A percentile compares a stretch with the other conserved stretches of the same genome.
These are phyloP conservation scores for Lonicera japonica DNA, from an alignment of 129 eudicot genomes.

Conservation along the genomic window DNA sequence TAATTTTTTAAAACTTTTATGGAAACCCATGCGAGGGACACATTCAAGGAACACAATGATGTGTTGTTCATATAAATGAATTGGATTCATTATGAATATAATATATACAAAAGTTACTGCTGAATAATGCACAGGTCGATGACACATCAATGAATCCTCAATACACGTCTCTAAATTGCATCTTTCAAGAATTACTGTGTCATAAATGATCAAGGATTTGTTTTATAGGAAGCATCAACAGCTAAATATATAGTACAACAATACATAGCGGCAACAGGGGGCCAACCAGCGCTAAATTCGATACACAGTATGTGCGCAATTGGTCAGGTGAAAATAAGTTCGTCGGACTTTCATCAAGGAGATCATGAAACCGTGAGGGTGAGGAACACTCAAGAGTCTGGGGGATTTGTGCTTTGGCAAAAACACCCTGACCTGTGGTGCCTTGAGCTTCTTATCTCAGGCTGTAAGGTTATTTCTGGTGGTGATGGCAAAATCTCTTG, in stretches of 20 bases:
- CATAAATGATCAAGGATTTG: no score
- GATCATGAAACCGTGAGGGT: conserved; percentile 47
- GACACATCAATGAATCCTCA: no score
- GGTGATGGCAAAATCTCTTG: conserved; percentile 79
- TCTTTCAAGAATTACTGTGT: no score
- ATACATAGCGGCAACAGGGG: conserved; percentile 95
- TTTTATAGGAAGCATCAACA: conserved; percentile 84
- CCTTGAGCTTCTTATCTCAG: conserved; percentile 70
- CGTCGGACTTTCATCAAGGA: conserved; percentile 81
- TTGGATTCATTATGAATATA: no score
- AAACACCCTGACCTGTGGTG: conserved; percentile 82
- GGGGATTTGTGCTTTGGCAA: conserved; percentile 93
- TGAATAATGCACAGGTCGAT: no score
- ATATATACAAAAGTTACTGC: no score
- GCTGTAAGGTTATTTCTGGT: conserved; percentile 87
- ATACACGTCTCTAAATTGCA: no score
- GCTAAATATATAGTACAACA: conserved; percentile 93
- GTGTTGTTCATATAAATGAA: no score
- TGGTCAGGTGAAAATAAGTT: conserved; percentile 68
- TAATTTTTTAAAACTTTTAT: no score
- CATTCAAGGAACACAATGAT: no score
- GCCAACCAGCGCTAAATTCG: conserved; percentile 62
- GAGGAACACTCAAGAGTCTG: conserved; percentile 53
- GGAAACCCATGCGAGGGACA: no score
- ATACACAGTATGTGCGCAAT: conserved; percentile 85